Evolutionary conservation across 805 yeast genomes (phyloP), one percentile per base, ranked within the genome.

Genomic region (Starmerella bombicola): DNA sequence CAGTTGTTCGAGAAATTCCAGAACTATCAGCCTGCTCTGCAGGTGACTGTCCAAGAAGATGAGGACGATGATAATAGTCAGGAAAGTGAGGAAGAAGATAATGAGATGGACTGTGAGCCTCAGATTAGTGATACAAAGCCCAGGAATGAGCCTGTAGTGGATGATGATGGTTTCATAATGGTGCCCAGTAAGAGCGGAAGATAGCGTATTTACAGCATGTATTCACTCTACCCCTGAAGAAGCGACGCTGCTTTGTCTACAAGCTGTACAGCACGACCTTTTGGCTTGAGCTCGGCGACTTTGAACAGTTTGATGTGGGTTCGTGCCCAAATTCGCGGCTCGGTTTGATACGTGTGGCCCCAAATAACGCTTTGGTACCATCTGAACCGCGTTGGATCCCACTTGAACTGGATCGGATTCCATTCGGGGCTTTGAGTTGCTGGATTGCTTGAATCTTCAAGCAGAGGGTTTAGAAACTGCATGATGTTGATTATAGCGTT

Each of bases 121-220:
- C 22, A 36, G 13, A n/a, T n/a, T n/a, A n/a, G n/a, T n/a, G n/a
- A n/a, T n/a, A n/a, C n/a, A n/a, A n/a, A n/a, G n/a, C 48, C 51
- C 10, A 61, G 61, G 16, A 60, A 60, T 23, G 80, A 69, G 9
- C 93, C 94, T 2, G 57, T 80, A 8, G 69, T 88, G 7, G 97
- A 88, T 56, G 97, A 88, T 25, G 97, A 88, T 56, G 98, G 97
- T 1, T 88, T 88, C 55, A 91, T 85, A 52, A 61, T 84, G 52
- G 96, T 88, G 3, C 77, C 53, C 24, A 18, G 40, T 24, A 41
- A 30, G 32, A 25, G 35, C 26, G n/a, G 34, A n/a, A 32, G 35
- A 19, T 20, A 15, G 18, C 12, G 5, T 10, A 9, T 30, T 24
- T 5, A 32, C 4, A 5, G 20, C 12, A 15, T 32, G 15, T 29